Percentiles rank a stretch among this genome's conserved stretches.
phyloP scores from a whole-genome alignment of 1,284 basidiomycete species.

The Cystobasidiaceae sp. region DNA sequence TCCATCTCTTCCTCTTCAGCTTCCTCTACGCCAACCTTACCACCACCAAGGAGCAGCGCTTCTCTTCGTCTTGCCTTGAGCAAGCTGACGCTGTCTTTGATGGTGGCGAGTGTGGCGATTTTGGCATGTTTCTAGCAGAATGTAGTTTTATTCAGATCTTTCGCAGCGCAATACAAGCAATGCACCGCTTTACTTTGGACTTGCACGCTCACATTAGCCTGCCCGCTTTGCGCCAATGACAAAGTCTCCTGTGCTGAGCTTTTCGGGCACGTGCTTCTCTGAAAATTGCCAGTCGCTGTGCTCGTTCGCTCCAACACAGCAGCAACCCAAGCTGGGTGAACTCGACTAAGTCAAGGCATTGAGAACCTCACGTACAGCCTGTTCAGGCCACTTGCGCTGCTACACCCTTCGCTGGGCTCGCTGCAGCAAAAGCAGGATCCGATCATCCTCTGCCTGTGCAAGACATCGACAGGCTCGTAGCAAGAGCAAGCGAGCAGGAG shows the following conservation, averaged over 20 bases:
- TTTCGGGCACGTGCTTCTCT: too few relatives aligned
- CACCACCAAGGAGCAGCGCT: too few relatives aligned
- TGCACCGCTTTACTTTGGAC: too few relatives aligned
- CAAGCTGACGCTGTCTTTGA: not conserved
- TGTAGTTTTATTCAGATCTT: too few relatives aligned
- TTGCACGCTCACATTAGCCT: too few relatives aligned
- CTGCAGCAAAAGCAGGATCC: conserved; percentile 98
- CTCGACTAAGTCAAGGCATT: conserved; percentile 71
- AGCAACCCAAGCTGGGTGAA: conserved; percentile 88
- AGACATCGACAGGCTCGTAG: conserved; percentile 50
- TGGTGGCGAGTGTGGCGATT: not conserved
- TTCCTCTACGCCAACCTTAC: not conserved
- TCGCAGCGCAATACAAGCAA: not conserved
- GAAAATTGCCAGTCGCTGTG: too few relatives aligned
- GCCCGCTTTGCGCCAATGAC: too few relatives aligned
- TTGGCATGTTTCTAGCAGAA: not conserved
- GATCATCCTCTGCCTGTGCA: conserved; percentile 94
- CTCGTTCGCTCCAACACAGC: too few relatives aligned
- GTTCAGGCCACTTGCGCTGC: too few relatives aligned
- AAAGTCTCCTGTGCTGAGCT: too few relatives aligned
- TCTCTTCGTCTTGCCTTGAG: too few relatives aligned
- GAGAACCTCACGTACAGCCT: conserved; percentile 85
- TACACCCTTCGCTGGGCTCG: too few relatives aligned
- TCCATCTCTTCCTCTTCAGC: not conserved
- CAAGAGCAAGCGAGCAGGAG: conserved; percentile 52